These are phyloP conservation scores for Larix sibirica DNA, from an alignment of 83 land plant species.

Conservation along the genomic window DNA sequence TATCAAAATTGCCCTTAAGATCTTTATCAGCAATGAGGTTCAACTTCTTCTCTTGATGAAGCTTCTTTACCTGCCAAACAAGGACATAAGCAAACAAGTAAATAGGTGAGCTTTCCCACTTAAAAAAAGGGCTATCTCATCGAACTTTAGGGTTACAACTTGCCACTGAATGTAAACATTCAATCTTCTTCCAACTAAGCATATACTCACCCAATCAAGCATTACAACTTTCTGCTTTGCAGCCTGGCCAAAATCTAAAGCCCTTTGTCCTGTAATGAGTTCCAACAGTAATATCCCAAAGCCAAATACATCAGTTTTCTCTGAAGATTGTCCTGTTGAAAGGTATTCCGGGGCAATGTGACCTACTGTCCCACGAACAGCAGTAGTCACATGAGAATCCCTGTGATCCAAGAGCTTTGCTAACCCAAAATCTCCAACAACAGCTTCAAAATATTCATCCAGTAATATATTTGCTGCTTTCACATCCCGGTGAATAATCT, in stretches of 20 bases:
- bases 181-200: background rate
- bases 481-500: constrained; percentile 76
- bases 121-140: background rate
- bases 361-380: constrained; percentile 68
- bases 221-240: constrained; percentile 36
- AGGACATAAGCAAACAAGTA: too few relatives aligned
- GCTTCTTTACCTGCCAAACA: constrained; percentile 32
- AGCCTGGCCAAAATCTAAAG: constrained; percentile 34
- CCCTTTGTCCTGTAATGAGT: constrained; percentile 32
- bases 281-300: constrained; percentile 35
- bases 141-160: background rate
- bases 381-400: constrained; percentile 77
- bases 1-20: constrained; percentile 34
- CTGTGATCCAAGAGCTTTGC: constrained; percentile 64
- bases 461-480: constrained; percentile 80
- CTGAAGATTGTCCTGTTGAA: constrained; percentile 37
- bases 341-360: constrained; percentile 39
- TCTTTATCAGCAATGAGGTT: constrained; percentile 36
- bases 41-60: constrained; percentile 46
- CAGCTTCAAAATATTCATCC: constrained; percentile 76
- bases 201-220: constrained; percentile 39
- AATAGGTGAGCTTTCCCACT: background rate
- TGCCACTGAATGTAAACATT: background rate
- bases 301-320: constrained; percentile 39
- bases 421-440: constrained; percentile 78